phyloP scores from a whole-genome alignment of 139 green algal species.

The Zygnema cylindricum region DNA sequence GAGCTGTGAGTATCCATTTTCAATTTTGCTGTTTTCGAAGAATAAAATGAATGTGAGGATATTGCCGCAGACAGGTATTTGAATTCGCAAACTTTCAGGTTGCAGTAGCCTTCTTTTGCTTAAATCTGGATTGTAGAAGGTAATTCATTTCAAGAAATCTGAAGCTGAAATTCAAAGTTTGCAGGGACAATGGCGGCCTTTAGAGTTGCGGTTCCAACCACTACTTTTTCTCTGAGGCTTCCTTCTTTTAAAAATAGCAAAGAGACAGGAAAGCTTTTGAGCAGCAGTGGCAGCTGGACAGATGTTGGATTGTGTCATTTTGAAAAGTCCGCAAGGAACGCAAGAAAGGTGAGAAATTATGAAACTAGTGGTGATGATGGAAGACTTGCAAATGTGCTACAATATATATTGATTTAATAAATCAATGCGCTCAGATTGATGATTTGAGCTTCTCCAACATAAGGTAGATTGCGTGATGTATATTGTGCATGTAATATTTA shows the following conservation, averaged over 20 bases:
- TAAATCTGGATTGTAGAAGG: neutral
- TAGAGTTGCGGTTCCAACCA: neutral
- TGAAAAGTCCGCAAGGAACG: no score
- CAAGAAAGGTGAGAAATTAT: neutral
- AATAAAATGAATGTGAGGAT: neutral
- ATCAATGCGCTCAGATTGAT: no score
- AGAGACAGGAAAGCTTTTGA: neutral
- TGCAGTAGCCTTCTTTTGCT: neutral
- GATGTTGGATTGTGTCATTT: neutral
- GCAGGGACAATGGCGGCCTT: neutral
- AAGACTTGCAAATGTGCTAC: neutral
- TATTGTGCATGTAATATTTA: no score
- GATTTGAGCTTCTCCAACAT: no score
- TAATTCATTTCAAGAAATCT: neutral
- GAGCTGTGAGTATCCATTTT: no score
- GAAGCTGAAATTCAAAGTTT: neutral
- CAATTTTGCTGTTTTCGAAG: neutral
- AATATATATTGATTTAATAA: no score
- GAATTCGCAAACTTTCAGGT: neutral
- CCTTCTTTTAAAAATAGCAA: neutral
- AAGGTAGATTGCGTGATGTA: no score
- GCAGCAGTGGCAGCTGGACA: neutral
- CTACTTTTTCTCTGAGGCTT: neutral
- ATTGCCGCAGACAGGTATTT: neutral
- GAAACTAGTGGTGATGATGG: neutral